phyloP scores from a whole-genome alignment of 78 protist genomes.

The Tieghemostelium lacteum region DNA sequence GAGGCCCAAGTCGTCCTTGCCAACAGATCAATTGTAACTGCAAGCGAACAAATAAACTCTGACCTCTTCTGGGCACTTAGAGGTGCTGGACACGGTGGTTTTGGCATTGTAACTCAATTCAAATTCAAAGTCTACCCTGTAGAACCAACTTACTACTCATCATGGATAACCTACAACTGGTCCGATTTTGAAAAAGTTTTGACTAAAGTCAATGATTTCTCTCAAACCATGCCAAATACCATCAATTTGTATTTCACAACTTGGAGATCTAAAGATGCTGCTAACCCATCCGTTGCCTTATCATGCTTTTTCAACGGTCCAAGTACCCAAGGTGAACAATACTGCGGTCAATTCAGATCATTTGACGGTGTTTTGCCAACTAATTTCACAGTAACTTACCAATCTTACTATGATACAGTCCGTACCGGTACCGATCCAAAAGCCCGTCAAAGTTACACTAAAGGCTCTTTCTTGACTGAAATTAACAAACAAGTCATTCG shows the following conservation, averaged over 20 bases:
- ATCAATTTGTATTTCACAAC: constrained; percentile 43
- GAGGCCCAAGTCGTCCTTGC: constrained; percentile 73
- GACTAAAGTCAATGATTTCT: not conserved
- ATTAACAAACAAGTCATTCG: not conserved
- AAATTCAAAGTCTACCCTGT: constrained; percentile 34
- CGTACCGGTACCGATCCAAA: constrained; percentile 61
- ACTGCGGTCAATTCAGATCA: constrained; percentile 30
- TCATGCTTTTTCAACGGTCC: constrained; percentile 62
- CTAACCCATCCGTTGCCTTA: constrained; percentile 45
- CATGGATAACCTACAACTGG: constrained; percentile 54
- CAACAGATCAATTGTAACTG: constrained; percentile 57
- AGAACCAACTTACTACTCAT: constrained; percentile 21
- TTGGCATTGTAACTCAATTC: constrained; percentile 74
- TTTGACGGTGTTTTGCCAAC: constrained; percentile 16
- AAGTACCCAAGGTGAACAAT: not conserved
- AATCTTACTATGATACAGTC: constrained; percentile 42
- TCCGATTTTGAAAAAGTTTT: constrained; percentile 42
- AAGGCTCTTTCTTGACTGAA: constrained; percentile 25
- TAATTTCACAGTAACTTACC: not conserved
- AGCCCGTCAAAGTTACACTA: constrained; percentile 48
- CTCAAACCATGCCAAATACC: constrained; percentile 26
- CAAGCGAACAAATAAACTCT: not conserved
- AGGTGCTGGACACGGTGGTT: constrained; percentile 82
- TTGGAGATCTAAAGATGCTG: constrained; percentile 1
- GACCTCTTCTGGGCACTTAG: constrained; percentile 83